A percentile compares a stretch with the other conserved stretches of the same genome.
Conservation (phyloP, 2,329 filamentous ascomycete genomes). For the Colletotrichum orchidophilum region DNA sequence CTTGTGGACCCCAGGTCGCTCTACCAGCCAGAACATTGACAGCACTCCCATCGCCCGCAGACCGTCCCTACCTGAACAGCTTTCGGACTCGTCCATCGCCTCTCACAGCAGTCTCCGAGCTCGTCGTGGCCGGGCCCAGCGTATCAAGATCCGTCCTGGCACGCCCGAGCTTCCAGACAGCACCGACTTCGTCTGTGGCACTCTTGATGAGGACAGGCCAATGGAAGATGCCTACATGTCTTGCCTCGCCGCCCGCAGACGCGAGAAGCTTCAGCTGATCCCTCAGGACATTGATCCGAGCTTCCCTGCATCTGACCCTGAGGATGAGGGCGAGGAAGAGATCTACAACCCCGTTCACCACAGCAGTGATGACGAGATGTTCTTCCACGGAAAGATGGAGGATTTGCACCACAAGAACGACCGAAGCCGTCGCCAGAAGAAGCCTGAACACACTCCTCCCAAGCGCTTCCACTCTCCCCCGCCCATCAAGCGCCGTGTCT, state of each 20-base stretch:
- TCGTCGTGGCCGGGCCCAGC: slow-evolving; percentile 46
- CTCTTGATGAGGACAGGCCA: slow-evolving; percentile 92
- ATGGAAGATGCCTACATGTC: slow-evolving; percentile 94
- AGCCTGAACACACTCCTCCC: slow-evolving; percentile 58
- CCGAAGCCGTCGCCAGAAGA: slow-evolving; percentile 57
- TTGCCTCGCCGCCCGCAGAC: slow-evolving; percentile 82
- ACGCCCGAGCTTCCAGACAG: slow-evolving; percentile 93
- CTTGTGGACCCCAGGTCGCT: slow-evolving; percentile 62
- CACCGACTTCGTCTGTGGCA: slow-evolving; percentile 99
- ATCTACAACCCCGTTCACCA: slow-evolving; percentile 65
- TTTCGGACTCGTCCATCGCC: slow-evolving; percentile 70
- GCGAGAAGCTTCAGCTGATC: slow-evolving; percentile 81
- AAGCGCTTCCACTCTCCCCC: slow-evolving; percentile 60
- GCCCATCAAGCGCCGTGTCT: slow-evolving; percentile 58
- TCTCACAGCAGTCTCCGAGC: slow-evolving; percentile 50
- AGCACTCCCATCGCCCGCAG: slow-evolving; percentile 49
- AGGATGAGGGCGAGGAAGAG: slow-evolving; percentile 83
- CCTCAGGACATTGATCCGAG: slow-evolving; percentile 99
- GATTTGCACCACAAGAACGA: slow-evolving; percentile 69
- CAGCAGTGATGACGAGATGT: slow-evolving; percentile 75
- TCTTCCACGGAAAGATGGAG: slow-evolving; percentile 78
- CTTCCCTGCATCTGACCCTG: slow-evolving; percentile 93
- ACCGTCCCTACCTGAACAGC: slow-evolving; percentile 53
- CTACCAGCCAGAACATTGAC: slow-evolving; percentile 49
- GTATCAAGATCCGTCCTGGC: slow-evolving; percentile 68